Percentiles rank a stretch among this genome's conserved stretches.
These are phyloP conservation scores for Amylocarpus encephaloides DNA, from an alignment of 2,329 filamentous ascomycete species.

Conservation along the genomic window DNA sequence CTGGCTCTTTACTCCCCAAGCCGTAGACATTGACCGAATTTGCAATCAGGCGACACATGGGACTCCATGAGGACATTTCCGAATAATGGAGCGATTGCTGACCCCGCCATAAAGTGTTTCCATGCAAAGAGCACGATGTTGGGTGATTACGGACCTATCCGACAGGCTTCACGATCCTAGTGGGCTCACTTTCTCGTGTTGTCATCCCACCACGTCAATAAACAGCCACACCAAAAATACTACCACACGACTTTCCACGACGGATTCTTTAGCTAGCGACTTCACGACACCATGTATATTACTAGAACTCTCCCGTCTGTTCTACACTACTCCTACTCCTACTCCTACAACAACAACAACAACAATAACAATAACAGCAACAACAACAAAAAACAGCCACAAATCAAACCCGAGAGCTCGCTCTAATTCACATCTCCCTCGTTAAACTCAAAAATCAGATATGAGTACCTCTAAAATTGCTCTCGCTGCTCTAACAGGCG, in stretches of 20 bases:
- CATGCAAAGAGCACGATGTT: neutral
- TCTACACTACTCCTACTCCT: neutral
- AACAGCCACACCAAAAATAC: neutral
- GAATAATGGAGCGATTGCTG: neutral
- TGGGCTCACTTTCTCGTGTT: conserved; percentile 3
- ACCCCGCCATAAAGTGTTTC: neutral
- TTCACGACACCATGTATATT: neutral
- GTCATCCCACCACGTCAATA: conserved; percentile 4
- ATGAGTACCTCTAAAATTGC: conserved; percentile 7
- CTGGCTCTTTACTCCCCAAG: too few relatives aligned
- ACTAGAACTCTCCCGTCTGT: neutral
- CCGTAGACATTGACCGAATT: too few relatives aligned
- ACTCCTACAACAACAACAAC: neutral
- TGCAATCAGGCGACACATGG: neutral
- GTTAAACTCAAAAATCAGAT: neutral
- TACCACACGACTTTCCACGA: neutral
- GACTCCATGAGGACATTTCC: neutral
- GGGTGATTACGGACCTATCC: conserved; percentile 2
- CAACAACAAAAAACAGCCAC: neutral
- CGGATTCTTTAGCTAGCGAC: neutral
- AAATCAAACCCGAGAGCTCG: neutral
- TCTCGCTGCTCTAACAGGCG: conserved; percentile 14
- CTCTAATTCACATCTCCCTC: neutral
- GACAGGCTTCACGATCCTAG: neutral
- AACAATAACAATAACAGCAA: neutral